Conservation (phyloP, 768 basidiomycete genomes). For the Calocera viscosa region DNA sequence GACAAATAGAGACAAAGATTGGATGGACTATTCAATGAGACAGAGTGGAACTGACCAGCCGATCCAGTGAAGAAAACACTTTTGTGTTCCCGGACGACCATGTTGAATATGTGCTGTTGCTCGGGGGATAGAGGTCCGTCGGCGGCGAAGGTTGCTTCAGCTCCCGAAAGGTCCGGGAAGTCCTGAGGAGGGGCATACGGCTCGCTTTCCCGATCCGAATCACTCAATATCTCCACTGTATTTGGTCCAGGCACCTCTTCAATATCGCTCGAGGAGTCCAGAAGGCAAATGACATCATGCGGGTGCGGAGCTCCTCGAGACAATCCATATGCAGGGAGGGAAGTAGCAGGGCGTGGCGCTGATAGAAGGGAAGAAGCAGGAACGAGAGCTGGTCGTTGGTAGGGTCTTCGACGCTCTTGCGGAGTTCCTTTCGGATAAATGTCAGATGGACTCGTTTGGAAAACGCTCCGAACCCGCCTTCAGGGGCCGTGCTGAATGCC, state of each 20-base stretch:
- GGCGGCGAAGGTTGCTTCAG: not conserved
- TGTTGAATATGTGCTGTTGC: slow-evolving; percentile 39
- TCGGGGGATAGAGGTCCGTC: slow-evolving; percentile 23
- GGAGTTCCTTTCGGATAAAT: no score
- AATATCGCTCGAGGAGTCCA: not conserved
- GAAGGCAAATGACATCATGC: not conserved
- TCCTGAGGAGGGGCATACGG: not conserved
- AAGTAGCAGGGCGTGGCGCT: not conserved
- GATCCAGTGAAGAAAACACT: slow-evolving; percentile 81
- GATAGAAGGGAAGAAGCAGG: no score
- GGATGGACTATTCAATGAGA: not conserved
- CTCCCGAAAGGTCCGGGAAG: not conserved
- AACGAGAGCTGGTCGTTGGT: no score
- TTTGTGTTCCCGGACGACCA: slow-evolving; percentile 44
- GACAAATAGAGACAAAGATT: not conserved
- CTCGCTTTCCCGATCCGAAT: not conserved
- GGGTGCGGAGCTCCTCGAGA: not conserved
- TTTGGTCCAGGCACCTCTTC: not conserved
- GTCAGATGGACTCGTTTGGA: no score
- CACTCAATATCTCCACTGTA: not conserved
- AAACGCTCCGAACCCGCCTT: no score
- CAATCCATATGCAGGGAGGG: not conserved
- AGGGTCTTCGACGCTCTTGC: no score
- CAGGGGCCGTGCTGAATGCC: not conserved
- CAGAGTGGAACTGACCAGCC: slow-evolving; percentile 41